Evolutionary conservation across 2,329 filamentous ascomycete species (phyloP), one percentile per base, ranked within the genome.

Genomic region (Ophidiomyces ophidiicola): DNA sequence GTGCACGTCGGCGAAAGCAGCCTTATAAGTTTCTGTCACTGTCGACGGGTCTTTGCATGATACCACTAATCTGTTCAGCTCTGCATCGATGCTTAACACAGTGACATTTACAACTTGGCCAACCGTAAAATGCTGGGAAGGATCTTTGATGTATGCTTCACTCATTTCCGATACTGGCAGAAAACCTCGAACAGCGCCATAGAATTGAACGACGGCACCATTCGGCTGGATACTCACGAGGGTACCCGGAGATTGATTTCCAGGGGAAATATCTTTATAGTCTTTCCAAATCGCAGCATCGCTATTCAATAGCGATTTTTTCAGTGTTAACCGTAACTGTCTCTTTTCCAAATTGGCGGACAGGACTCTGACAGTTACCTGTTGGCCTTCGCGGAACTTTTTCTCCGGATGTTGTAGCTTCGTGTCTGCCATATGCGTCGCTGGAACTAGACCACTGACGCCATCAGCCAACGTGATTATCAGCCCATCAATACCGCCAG

Each of bases 81-180:
- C 76, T 1, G 77, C 66, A 50, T 93, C 78, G 35, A 94, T 76
- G 35, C 80, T 82, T 23, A 94, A 61, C n/a, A 92, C 77, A 53
- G 88, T 83, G 14, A 94, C 82, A 52, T 77, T 92, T 48, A 98
- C 80, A 1, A 93, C 88, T 58, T 98, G 90, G 0, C 90, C 92
- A 30, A 78, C 64, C 24, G 80, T 78, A 66, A 98, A 98, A 61
- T 96, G 87, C 53, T 92, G 78, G 32, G 74, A 76, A 3, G 90
- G 86, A 53, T 94, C 82, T 49, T 81, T 75, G 53, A 98, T 94
- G 55, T 81, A 94, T 7, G 87, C 86, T 58, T 98, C 90, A 57
- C 90, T 96, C 90, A 98, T 98, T 61, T 98, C 88, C 1, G 83
- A 83, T 0, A 93, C 79, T 2, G 90, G 90, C 39, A 98, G 70